Percentiles rank a stretch among this genome's conserved stretches.
phyloP scores from a whole-genome alignment of 768 basidiomycete species.

The Phylloporus scabripes region DNA sequence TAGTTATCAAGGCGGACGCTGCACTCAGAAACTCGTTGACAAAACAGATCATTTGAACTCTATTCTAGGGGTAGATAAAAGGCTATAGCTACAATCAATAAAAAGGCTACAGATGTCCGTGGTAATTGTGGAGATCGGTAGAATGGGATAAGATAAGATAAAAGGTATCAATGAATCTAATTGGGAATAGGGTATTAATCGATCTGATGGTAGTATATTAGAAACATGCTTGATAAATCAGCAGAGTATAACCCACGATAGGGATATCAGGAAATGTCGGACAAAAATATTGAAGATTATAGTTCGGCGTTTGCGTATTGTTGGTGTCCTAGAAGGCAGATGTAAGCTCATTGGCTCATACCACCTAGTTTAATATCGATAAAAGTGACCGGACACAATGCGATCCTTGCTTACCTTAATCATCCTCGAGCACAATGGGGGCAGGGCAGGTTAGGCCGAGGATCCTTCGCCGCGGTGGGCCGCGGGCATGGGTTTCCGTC shows the following conservation, averaged over 20 bases:
- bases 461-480: fast-evolving
- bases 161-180: neutral
- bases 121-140: neutral
- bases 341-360: neutral
- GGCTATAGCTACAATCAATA: conserved; percentile 19
- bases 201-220: conserved; percentile 4
- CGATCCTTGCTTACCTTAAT: neutral
- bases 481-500: neutral
- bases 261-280: neutral
- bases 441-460: conserved; percentile 7
- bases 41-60: neutral
- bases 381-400: neutral
- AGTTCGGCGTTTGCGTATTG: neutral
- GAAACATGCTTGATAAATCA: neutral
- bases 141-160: neutral
- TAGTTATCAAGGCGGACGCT: too few relatives aligned
- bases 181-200: neutral
- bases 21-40: neutral
- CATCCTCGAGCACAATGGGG: neutral
- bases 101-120: conserved; percentile 1
- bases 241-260: conserved; percentile 2
- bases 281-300: neutral
- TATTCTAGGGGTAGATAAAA: conserved; percentile 2
- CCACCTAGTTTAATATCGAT: neutral
- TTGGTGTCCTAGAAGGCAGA: neutral